Evolutionary conservation across 371 early-diverging fungal genomes (phyloP).

Genomic region (Choanephora cucurbitarum): DNA sequence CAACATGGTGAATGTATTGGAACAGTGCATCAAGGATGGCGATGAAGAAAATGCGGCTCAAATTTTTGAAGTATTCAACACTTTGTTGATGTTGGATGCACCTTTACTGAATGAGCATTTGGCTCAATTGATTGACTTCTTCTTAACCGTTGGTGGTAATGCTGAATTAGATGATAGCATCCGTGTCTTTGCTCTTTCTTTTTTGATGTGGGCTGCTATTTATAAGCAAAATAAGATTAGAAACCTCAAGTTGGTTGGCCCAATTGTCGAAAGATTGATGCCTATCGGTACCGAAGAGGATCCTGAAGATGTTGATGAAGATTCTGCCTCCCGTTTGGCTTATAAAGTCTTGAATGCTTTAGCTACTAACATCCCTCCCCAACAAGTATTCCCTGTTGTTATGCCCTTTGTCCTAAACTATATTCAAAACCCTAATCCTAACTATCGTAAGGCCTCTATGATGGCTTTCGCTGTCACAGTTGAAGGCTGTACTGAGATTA

Average conservation of each 20-base stretch:
- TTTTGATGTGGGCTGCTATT: slow-evolving; percentile 76
- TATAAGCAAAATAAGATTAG: slow-evolving; percentile 78
- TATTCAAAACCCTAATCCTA: slow-evolving; percentile 70
- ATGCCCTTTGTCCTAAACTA: slow-evolving; percentile 70
- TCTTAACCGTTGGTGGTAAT: slow-evolving; percentile 66
- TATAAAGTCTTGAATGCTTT: slow-evolving; percentile 72
- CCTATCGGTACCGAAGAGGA: slow-evolving; percentile 83
- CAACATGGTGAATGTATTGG: slow-evolving; percentile 81
- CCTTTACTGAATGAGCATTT: slow-evolving; percentile 77
- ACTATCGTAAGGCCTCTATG: slow-evolving; percentile 82
- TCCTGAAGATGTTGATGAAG: slow-evolving; percentile 80
- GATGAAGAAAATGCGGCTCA: slow-evolving; percentile 74
- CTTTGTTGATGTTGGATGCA: slow-evolving; percentile 75
- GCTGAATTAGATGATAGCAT: slow-evolving; percentile 61
- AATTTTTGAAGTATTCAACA: slow-evolving; percentile 87
- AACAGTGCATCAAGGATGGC: slow-evolving; percentile 66
- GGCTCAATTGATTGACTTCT: slow-evolving; percentile 74
- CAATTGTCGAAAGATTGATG: slow-evolving; percentile 74
- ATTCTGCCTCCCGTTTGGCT: slow-evolving; percentile 70
- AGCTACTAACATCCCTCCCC: slow-evolving; percentile 79
- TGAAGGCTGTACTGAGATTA: slow-evolving; percentile 86
- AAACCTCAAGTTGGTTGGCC: slow-evolving; percentile 72
- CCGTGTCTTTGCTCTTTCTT: slow-evolving; percentile 78
- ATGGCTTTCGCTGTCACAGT: slow-evolving; percentile 78
- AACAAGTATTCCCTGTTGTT: slow-evolving; percentile 82